These are phyloP conservation scores for Cryptococcus sp. DNA, from an alignment of 1,284 basidiomycete genomes.

Conservation along the genomic window DNA sequence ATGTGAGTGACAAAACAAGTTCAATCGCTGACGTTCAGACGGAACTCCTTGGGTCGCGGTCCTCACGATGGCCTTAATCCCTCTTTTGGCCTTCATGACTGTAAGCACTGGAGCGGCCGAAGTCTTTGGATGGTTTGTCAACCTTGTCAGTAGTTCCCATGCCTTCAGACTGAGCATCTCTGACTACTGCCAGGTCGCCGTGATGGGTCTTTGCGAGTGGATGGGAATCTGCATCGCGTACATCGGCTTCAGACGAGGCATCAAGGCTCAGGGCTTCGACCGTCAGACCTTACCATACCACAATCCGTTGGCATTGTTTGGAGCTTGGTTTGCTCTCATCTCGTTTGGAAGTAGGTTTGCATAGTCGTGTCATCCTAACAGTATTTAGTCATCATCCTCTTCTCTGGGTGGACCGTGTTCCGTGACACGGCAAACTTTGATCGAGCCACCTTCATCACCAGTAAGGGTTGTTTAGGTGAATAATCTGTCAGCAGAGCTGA, in stretches of 20 bases:
- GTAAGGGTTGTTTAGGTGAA: background rate
- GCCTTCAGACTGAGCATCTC: background rate
- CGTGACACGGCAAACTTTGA: slow-evolving; percentile 47
- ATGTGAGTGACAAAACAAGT: slow-evolving; percentile 27
- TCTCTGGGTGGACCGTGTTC: slow-evolving; percentile 75
- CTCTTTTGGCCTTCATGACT: slow-evolving; percentile 57
- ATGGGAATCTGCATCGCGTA: slow-evolving; percentile 75
- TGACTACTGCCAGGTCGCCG: slow-evolving; percentile 35
- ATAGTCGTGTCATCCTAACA: background rate
- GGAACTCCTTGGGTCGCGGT: slow-evolving; percentile 76
- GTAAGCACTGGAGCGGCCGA: slow-evolving; percentile 56
- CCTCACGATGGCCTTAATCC: slow-evolving; percentile 64
- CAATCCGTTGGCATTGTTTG: slow-evolving; percentile 62
- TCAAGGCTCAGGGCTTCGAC: slow-evolving; percentile 67
- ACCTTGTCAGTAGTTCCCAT: slow-evolving; percentile 54
- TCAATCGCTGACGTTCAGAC: background rate
- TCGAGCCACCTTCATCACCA: slow-evolving; percentile 20
- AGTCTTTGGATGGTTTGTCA: slow-evolving; percentile 73
- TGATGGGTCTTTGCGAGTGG: slow-evolving; percentile 70
- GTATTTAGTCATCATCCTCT: slow-evolving; percentile 62
- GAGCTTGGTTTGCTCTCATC: slow-evolving; percentile 54
- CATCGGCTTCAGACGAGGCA: slow-evolving; percentile 70
- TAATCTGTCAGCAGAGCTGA: no score
- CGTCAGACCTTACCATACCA: slow-evolving; percentile 62
- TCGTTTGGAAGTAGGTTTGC: slow-evolving; percentile 6